Evolutionary conservation across 768 basidiomycete species (phyloP), one percentile per base, ranked within the genome.

Genomic region (Clitopilus passeckerianus): DNA sequence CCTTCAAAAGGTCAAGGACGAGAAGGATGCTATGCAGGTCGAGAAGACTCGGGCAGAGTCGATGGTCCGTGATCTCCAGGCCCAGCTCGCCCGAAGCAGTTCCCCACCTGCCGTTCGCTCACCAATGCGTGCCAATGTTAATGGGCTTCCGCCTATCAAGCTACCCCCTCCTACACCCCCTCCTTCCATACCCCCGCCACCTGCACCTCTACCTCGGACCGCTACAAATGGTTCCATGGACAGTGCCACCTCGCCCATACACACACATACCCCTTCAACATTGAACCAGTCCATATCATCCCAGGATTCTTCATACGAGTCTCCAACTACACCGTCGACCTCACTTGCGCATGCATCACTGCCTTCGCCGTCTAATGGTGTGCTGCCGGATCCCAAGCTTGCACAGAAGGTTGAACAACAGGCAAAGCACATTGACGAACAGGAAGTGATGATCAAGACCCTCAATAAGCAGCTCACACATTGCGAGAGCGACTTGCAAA

Each of bases 401-500:
- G 64, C 73, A 1, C 75, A 72, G 44, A 85, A 83, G 66, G 65
- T 94, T 7, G 90, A 91, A 66, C 85, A 90, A 61, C 90, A 91
- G 71, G 71, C 82, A 18, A 90, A 88, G 66, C 86, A 83, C 52
- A 75, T 94, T 35, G 90, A 86, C 12, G 93, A 95, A 76, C 90
- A 93, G 68, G 90, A 93, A 65, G 84, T 80, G 55, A 95, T 93
- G 89, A 92, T 96, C 76, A 91, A 92, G 74, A 94, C 91, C 22
- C 82, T 97, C 62, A 95, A 94, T 73, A 95, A 96, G 72, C 93
- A 95, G 72, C 71, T 97, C 53, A 86, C 86, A n/a, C 94, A 96
- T 70, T 95, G 93, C 68, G 95, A 97, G 74, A 84, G 82, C 61
- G 94, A 97, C 72, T 77, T 95, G 63, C 91, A 95, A 65, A 87